These are phyloP conservation scores for Karstenula rhodostoma DNA, from an alignment of 2,329 filamentous ascomycete genomes.

Conservation along the genomic window DNA sequence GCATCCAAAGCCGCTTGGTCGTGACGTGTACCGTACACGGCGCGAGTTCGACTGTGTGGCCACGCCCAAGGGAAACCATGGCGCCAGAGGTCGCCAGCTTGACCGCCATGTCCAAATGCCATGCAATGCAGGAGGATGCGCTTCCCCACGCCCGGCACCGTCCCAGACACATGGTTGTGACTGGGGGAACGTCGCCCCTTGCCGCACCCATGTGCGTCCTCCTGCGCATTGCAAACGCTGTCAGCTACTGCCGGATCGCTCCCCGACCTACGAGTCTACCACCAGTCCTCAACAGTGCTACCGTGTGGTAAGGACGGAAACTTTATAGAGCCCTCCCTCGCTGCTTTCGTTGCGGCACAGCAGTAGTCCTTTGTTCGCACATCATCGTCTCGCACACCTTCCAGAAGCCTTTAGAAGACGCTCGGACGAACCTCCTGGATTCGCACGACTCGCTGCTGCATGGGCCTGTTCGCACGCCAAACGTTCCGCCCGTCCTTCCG, in stretches of 20 bases:
- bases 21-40: conserved; percentile 12
- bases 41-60: background rate
- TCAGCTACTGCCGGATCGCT: conserved; percentile 7
- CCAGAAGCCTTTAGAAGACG: conserved; percentile 38
- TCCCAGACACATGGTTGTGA: conserved; percentile 25
- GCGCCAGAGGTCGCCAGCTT: conserved; percentile 13
- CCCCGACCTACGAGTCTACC: too few species aligned
- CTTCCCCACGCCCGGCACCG: conserved; percentile 30
- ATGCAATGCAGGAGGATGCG: conserved; percentile 26
- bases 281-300: background rate
- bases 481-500: conserved; percentile 26
- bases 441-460: conserved; percentile 21
- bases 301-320: too few species aligned
- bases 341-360: background rate
- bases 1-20: background rate
- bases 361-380: background rate
- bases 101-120: conserved; percentile 24
- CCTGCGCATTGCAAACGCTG: conserved; percentile 9
- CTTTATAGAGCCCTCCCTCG: background rate
- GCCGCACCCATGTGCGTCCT: conserved; percentile 9
- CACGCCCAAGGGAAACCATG: conserved; percentile 5
- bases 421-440: conserved; percentile 34
- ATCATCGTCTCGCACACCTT: conserved; percentile 14
- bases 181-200: conserved; percentile 23
- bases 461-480: conserved; percentile 16